Conservation (phyloP, 495 filamentous ascomycete species). For the Penicillium paxilli region DNA sequence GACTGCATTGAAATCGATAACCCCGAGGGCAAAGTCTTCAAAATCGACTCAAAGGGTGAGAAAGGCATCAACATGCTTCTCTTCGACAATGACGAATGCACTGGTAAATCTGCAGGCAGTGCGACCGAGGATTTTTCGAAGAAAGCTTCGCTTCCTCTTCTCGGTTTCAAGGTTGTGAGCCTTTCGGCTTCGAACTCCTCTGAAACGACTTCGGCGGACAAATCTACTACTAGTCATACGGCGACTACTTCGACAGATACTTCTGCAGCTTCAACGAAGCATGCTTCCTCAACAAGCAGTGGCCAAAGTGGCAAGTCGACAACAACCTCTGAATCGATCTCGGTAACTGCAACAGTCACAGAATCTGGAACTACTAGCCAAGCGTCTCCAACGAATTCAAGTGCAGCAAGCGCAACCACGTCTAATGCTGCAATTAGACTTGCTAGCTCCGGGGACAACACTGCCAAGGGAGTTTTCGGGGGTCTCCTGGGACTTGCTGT, state of each 20-base stretch:
- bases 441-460: not conserved
- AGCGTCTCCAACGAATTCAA: constrained; percentile 4
- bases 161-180: constrained; percentile 21
- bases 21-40: constrained; percentile 19
- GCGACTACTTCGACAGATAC: not conserved
- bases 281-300: not conserved
- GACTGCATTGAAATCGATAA: constrained; percentile 20
- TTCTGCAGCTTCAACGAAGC: not conserved
- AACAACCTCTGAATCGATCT: not conserved
- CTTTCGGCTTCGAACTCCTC: constrained; percentile 1
- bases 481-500: constrained; percentile 3
- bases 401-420: constrained; percentile 2
- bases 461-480: constrained; percentile 3
- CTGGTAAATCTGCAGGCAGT: constrained; percentile 11
- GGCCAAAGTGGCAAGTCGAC: not conserved
- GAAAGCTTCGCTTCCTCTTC: constrained; percentile 9
- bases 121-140: constrained; percentile 18
- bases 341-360: not conserved
- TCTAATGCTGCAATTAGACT: constrained; percentile 5
- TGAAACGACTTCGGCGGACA: not conserved
- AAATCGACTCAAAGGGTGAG: constrained; percentile 14
- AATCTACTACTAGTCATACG: not conserved
- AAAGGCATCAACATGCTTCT: constrained; percentile 25
- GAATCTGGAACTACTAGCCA: not conserved
- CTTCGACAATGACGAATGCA: constrained; percentile 16